A percentile compares a stretch with the other conserved stretches of the same genome.
Conservation (phyloP, 1,139 yeast species). For the Nematodospora anomalae region DNA sequence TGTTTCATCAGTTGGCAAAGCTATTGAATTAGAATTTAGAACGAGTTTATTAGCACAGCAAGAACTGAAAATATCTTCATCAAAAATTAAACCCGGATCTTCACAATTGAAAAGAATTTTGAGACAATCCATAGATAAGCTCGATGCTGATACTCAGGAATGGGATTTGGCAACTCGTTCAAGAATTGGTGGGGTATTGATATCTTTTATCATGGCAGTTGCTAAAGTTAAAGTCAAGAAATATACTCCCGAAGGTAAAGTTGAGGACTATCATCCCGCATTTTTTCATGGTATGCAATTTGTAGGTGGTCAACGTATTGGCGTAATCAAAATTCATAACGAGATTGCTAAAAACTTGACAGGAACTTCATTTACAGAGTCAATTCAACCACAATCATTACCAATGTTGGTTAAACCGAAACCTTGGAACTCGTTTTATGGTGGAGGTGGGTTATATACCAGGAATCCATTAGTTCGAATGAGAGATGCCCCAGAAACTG, state of each 20-base stretch:
- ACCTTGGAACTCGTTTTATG: slow-evolving; percentile 79
- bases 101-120: slow-evolving; percentile 45
- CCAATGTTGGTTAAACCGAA: slow-evolving; percentile 93
- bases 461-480: slow-evolving; percentile 68
- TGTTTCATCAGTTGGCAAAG: slow-evolving; percentile 76
- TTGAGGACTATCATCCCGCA: slow-evolving; percentile 82
- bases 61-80: slow-evolving; percentile 51
- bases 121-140: slow-evolving; percentile 21
- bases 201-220: slow-evolving; percentile 73
- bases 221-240: slow-evolving; percentile 81
- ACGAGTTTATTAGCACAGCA: slow-evolving; percentile 60
- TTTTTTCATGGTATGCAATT: slow-evolving; percentile 87
- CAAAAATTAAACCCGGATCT: slow-evolving; percentile 25
- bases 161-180: slow-evolving; percentile 63
- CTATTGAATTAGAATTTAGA: slow-evolving; percentile 81
- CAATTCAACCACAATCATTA: slow-evolving; percentile 81
- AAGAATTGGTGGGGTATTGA: slow-evolving; percentile 77
- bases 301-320: slow-evolving; percentile 74
- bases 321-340: slow-evolving; percentile 77
- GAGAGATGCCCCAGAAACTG: slow-evolving; percentile 85
- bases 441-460: slow-evolving; percentile 81
- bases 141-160: slow-evolving; percentile 22
- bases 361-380: slow-evolving; percentile 62
- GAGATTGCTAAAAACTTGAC: slow-evolving; percentile 65
- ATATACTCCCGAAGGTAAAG: slow-evolving; percentile 69